These are phyloP conservation scores for Phytophthora vignae DNA, from an alignment of 352 stramenopile genomes.

Conservation along the genomic window DNA sequence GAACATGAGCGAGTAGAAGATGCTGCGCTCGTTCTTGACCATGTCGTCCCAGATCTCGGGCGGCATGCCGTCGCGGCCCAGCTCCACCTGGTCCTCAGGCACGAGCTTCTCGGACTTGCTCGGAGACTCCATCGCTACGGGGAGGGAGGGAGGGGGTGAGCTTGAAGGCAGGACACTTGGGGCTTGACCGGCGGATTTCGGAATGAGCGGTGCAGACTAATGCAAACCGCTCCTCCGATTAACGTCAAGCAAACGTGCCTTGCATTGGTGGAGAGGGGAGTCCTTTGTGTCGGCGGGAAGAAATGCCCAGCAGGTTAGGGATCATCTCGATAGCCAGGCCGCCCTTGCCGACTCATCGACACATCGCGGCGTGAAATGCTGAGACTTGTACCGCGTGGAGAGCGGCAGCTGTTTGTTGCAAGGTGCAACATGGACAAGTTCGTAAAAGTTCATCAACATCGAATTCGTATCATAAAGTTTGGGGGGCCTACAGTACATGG, in stretches of 20 bases:
- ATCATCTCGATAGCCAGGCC: slow-evolving; percentile 19
- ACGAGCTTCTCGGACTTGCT: slow-evolving; percentile 47
- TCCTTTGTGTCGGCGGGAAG: slow-evolving; percentile 23
- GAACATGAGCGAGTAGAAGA: slow-evolving; percentile 72
- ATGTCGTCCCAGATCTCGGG: slow-evolving; percentile 63
- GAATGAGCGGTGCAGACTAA: slow-evolving; percentile 23
- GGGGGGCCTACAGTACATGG: background rate
- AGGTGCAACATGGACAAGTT: slow-evolving; percentile 12
- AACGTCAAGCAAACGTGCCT: slow-evolving; percentile 14
- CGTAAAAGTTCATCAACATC: background rate
- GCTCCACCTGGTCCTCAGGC: slow-evolving; percentile 30
- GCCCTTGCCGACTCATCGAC: slow-evolving; percentile 22
- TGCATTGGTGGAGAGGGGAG: slow-evolving; percentile 31
- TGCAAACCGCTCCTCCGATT: slow-evolving; percentile 21
- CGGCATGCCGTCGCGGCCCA: slow-evolving; percentile 44
- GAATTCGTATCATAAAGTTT: background rate
- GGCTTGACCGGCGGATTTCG: slow-evolving; percentile 6
- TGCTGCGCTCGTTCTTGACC: slow-evolving; percentile 39
- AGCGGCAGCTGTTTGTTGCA: slow-evolving; percentile 10
- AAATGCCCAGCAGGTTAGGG: slow-evolving; percentile 23
- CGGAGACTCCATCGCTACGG: slow-evolving; percentile 21
- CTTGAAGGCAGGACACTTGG: background rate
- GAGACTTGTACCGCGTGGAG: slow-evolving; percentile 24
- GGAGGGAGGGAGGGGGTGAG: background rate
- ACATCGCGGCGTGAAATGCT: slow-evolving; percentile 16